Base-by-base conservation (phyloP, 306 rosid genomes). In the Alnus rubra region DNA sequence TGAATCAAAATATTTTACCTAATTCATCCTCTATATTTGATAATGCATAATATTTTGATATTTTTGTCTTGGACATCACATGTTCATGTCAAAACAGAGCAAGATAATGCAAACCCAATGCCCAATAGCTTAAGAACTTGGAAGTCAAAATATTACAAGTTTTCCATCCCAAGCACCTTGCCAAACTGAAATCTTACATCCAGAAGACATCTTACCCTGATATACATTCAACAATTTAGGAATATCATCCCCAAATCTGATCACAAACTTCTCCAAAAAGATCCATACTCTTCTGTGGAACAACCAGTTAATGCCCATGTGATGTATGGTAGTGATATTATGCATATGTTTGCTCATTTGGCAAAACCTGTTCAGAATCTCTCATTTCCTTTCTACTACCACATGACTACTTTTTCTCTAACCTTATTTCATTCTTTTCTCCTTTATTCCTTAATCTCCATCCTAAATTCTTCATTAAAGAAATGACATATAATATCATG, bases 251-350 rank as follows among this genome's bases (percentile, higher is more conserved):
- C 28, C 48, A 63, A 62, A 83, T 37, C 31, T 56, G 47, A 16
- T 71, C 13, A 83, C 67, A 71, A 52, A 75, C 73, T 31, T 52
- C 47, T 71, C 71, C 65, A 76, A n/a, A 60, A 83, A 75, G 9
- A 0, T 0, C 56, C 71, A 33, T 33, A 33, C 37, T 33, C 37
- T 33, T 33, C 37, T 33, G 37, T 33, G 37, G 37, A 33, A 2
- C 37, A 33, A 33, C 37, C 37, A 33, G 37, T 33, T 33, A 33
- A 33, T 33, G 37, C 37, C 37, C 37, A 33, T 33, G 37, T 33
- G 37, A 33, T 23, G 28, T 23, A 23, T 23, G 28, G 28, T 23
- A 0, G 28, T 23, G 28, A 23, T 23, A 23, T 23, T 23, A 23
- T 33, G 0, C 37, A 33, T 33, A 33, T 33, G 37, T 33, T 33